Conservation (phyloP, 2,329 filamentous ascomycete genomes). For the Aspergillus intermedius region DNA sequence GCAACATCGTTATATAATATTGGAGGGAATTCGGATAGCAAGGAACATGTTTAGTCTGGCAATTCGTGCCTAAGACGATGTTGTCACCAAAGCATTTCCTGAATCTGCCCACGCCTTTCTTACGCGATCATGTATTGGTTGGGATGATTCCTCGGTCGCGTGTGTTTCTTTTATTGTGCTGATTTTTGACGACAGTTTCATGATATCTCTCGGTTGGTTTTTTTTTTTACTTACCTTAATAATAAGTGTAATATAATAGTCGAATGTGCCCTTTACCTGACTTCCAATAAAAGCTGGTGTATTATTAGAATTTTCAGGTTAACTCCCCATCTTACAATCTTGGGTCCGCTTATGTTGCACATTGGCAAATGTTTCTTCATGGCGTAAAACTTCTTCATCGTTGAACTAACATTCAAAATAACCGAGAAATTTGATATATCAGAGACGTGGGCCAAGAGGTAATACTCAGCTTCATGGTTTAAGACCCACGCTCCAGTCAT, state of each 20-base stretch:
- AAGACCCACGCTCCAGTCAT: no score
- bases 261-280: no score
- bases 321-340: no score
- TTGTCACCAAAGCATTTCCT: neutral
- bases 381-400: no score
- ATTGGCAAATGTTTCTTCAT: no score
- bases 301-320: no score
- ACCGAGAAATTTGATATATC: no score
- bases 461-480: no score
- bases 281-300: no score
- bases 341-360: no score
- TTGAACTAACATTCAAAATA: no score
- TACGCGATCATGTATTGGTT: neutral
- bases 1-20: neutral
- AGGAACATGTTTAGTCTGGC: neutral
- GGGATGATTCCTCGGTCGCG: neutral
- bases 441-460: no score
- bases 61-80: neutral
- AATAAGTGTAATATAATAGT: neutral
- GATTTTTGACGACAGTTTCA: neutral
- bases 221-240: neutral
- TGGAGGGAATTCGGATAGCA: neutral
- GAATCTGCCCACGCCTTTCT: neutral
- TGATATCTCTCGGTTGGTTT: neutral
- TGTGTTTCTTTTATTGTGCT: neutral